These are phyloP conservation scores for Silene noctiflora DNA, from an alignment of 179 eudicot genomes.

Conservation along the genomic window DNA sequence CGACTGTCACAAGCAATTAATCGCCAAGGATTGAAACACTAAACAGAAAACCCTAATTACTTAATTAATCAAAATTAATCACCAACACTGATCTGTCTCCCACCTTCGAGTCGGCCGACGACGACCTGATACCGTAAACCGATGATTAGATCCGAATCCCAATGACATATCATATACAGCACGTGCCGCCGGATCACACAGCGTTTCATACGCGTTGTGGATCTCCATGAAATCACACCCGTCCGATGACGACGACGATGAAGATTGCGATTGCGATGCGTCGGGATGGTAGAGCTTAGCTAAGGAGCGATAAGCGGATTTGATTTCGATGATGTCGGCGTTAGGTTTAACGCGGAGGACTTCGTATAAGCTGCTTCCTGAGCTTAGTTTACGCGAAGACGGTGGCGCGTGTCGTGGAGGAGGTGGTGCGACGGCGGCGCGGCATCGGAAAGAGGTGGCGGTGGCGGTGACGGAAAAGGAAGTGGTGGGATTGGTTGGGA, in stretches of 20 bases:
- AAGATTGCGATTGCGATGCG: background rate
- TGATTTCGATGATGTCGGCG: slow-evolving; percentile 52
- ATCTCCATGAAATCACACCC: slow-evolving; percentile 55
- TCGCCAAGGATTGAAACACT: too few relatives aligned
- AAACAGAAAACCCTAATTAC: too few relatives aligned
- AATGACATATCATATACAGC: slow-evolving; percentile 47
- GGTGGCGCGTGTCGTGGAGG: slow-evolving; percentile 5
- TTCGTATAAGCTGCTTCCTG: slow-evolving; percentile 40
- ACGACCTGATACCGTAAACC: slow-evolving; percentile 9
- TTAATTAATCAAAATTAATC: background rate
- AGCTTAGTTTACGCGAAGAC: background rate
- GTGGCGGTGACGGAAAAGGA: slow-evolving; percentile 29
- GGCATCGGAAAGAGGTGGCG: slow-evolving; percentile 32
- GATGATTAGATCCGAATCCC: slow-evolving; percentile 15
- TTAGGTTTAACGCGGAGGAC: slow-evolving; percentile 37
- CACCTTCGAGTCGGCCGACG: background rate
- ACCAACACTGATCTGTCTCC: slow-evolving; percentile 54
- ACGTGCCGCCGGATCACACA: slow-evolving; percentile 68
- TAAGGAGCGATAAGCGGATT: slow-evolving; percentile 53
- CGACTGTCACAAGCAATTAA: too few relatives aligned
- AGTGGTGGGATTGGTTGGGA: background rate
- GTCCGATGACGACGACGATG: slow-evolving; percentile 13
- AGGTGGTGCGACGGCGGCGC: slow-evolving; percentile 10
- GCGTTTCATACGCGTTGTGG: slow-evolving; percentile 63
- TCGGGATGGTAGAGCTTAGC: slow-evolving; percentile 63